A percentile compares a stretch with the other conserved stretches of the same genome.
Conservation (phyloP, 208 protist genomes). For the Trypanosoma grayi region DNA sequence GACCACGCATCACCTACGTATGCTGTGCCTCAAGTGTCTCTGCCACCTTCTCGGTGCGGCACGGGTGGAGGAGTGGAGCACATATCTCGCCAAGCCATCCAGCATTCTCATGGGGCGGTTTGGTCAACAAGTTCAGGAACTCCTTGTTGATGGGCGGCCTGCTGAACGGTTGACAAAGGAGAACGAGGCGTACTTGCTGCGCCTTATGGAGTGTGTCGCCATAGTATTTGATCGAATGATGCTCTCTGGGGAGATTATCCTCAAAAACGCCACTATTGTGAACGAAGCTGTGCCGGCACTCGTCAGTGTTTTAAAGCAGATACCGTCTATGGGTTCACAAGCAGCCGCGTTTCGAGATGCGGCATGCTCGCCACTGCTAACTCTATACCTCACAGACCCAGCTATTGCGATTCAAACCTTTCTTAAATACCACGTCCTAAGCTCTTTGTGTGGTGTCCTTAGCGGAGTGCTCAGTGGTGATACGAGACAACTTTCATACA, state of each 20-base stretch:
- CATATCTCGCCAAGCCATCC: constrained; percentile 19
- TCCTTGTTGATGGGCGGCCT: not conserved
- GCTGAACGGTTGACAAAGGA: constrained; percentile 13
- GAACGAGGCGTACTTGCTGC: constrained; percentile 22
- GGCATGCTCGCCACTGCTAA: constrained; percentile 19
- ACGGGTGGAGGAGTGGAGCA: constrained; percentile 23
- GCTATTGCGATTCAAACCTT: constrained; percentile 16
- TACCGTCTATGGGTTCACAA: constrained; percentile 9
- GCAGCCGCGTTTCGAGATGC: constrained; percentile 16
- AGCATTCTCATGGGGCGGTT: constrained; percentile 6
- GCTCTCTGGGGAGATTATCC: not conserved
- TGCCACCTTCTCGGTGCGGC: constrained; percentile 34
- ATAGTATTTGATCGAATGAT: constrained; percentile 21
- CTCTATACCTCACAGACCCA: constrained; percentile 21
- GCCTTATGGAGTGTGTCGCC: constrained; percentile 20
- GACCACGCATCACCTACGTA: constrained; percentile 38
- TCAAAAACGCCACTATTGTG: constrained; percentile 14
- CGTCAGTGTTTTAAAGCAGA: constrained; percentile 10
- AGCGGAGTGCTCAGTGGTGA: constrained; percentile 2
- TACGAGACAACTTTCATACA: constrained; percentile 8
- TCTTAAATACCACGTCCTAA: constrained; percentile 20
- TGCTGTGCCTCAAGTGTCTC: constrained; percentile 48
- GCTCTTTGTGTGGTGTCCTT: constrained; percentile 18
- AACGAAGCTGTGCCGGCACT: constrained; percentile 9
- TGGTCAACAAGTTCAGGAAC: not conserved